phyloP scores from a whole-genome alignment of 2,329 filamentous ascomycete genomes.

The Penicillium sp. region DNA sequence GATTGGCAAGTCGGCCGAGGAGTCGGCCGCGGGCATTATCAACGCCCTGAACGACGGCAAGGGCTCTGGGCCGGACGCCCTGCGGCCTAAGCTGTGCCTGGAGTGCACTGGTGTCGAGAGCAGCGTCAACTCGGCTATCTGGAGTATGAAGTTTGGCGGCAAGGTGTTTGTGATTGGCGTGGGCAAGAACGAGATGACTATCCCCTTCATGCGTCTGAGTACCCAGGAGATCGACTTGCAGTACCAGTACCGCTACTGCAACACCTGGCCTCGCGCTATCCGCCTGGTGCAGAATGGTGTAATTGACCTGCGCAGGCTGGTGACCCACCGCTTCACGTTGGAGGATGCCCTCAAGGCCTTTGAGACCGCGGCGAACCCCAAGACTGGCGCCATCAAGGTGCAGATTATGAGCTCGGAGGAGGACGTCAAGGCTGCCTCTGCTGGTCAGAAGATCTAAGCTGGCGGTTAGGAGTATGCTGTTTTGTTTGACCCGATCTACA shows the following conservation, averaged over 20 bases:
- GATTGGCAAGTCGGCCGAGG: slow-evolving; percentile 58
- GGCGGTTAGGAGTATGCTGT: not conserved
- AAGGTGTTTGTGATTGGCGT: slow-evolving; percentile 98
- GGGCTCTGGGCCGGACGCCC: slow-evolving; percentile 49
- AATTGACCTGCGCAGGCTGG: slow-evolving; percentile 76
- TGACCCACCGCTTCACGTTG: slow-evolving; percentile 83
- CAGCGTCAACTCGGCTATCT: slow-evolving; percentile 82
- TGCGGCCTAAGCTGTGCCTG: slow-evolving; percentile 79
- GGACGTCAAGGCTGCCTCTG: slow-evolving; percentile 38
- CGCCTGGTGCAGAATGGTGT: slow-evolving; percentile 81
- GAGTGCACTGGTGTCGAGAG: slow-evolving; percentile 96
- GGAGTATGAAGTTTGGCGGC: slow-evolving; percentile 89
- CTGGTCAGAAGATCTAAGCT: slow-evolving; percentile 31
- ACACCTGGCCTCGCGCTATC: slow-evolving; percentile 95
- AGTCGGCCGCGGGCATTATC: slow-evolving; percentile 69
- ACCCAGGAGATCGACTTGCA: slow-evolving; percentile 92
- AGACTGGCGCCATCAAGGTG: slow-evolving; percentile 96
- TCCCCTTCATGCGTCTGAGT: slow-evolving; percentile 92
- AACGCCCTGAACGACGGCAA: slow-evolving; percentile 61
- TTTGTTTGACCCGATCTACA: slow-evolving; percentile 1
- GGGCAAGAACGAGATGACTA: slow-evolving; percentile 90
- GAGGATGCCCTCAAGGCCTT: slow-evolving; percentile 91
- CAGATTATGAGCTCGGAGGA: slow-evolving; percentile 66
- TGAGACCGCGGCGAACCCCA: slow-evolving; percentile 81
- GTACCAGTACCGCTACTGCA: slow-evolving; percentile 95